Base-by-base conservation (phyloP, 73 alveolate genomes). In the Strombidium stylifer region DNA sequence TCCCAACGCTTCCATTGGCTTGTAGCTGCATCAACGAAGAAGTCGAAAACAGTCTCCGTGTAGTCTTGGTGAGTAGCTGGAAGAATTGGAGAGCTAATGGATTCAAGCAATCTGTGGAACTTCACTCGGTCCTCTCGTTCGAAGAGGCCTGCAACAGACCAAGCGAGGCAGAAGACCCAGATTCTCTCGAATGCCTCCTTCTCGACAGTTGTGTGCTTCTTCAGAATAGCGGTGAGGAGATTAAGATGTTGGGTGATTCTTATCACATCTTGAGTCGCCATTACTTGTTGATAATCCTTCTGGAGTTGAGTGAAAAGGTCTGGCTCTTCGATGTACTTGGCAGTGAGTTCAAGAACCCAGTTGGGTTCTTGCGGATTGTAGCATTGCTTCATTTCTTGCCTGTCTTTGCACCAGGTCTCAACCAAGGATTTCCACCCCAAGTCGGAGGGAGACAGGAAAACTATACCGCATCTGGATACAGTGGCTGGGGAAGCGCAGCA, bases 401-500 rank as follows among this genome's bases (percentile, higher is more conserved):
- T 76, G 78, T 88, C 83, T 66, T 83, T 73, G 49, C 93, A 69
- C 99, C 99, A 94, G 36, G 97, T 91, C 47, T 86, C 96, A 50
- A 96, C 76, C 67, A 95, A 90, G 30, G 99, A 99, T 62, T 91
- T 96, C 98, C 97, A 96, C 15, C 97, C 96, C 32, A 97, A 84
- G 88, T 97, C 99, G 62, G 98, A 84, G 40, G 95, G 98, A 16
- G 98, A 88, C 45, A 97, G 96, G 80, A 86, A 97, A 80, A 97
- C 98, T 85, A 95, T 95, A 78, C 99, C 99, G 64, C 98, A 89
- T 56, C 99, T 94, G 15, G 99, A 92, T 25, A 97, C 99, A 42
- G 99, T 97, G 50, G 99, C 99, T n/a, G 99, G 99, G 24, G 99
- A 97, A 69, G 99, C 99, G 71, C 96, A 96, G 70, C 96, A 88